Base-by-base conservation (phyloP, 2,329 filamentous ascomycete species). In the Aspergillus pseudoterreus region DNA sequence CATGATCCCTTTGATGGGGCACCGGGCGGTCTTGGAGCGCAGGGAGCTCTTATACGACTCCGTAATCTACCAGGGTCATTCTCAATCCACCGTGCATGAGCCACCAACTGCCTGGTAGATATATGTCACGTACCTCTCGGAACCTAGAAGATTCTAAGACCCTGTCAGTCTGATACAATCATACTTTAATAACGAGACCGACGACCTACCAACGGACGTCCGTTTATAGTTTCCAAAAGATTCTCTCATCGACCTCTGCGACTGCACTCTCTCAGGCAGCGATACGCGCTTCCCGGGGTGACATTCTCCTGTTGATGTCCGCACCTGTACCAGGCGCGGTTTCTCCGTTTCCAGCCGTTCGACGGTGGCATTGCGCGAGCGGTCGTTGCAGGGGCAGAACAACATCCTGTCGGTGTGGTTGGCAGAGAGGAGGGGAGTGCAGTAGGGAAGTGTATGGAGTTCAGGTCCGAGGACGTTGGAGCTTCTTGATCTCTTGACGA, bases 1-100 rank as follows among this genome's bases (percentile, higher is more conserved):
- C 19, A 58, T 33, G 19, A 58, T 55, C 21, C 54, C 50, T 36
- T 36, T 53, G 11, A 43, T 42, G 27, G 43, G 39, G 11, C 8
- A 51, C 22, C 15, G 43, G 27, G 17, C 17, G 21, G 47, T 38
- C 24, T 49, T 43, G n/a, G 43, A 15, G 4, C 19, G 11, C 15
- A 38, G 35, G 15, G 15, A 22, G 39, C 19, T 42, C 39, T 21
- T 42, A 19, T 19, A 42, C 10, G 39, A 42, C 19, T n/a, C 39
- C 4, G 19, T 17, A 9, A 19, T 12, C 39, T 42, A 21, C 39
- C 19, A 15, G 15, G n/a, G 35, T 38, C 21, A 43, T 43, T 43
- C 39, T 43, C 21, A 14, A 24, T 43, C 39, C 21, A 22, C n/a
- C 39, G 17, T 6, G 12, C 21, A 14, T 24, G 39, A 24, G 15